A percentile compares a stretch with the other conserved stretches of the same genome.
Evolutionary conservation across 345 rosid genomes (phyloP).

Genomic region (Raphanus sativus): DNA sequence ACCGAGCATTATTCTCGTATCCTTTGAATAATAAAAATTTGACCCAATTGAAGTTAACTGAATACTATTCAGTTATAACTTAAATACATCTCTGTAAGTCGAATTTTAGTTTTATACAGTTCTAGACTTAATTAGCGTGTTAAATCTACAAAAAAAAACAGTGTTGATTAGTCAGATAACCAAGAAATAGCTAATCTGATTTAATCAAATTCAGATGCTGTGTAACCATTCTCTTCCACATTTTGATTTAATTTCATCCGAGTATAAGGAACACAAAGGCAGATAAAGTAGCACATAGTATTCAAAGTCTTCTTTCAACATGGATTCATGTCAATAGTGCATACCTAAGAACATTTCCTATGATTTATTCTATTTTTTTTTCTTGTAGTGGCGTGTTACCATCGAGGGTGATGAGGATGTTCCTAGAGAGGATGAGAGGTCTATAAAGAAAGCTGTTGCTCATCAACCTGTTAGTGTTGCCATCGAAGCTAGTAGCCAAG

Average conservation of each 20-base stretch:
- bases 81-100: not conserved
- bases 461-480: constrained; percentile 63
- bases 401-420: constrained; percentile 72
- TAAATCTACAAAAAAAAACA: not conserved
- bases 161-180: not conserved
- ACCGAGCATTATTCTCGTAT: not conserved
- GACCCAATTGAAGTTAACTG: not conserved
- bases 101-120: not conserved
- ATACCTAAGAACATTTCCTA: too few relatives aligned
- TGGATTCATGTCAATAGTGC: too few relatives aligned
- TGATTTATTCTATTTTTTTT: not conserved
- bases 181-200: not conserved
- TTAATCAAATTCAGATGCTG: not conserved
- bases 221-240: too few relatives aligned
- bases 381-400: constrained; percentile 21
- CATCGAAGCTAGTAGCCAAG: constrained; percentile 38
- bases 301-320: too few relatives aligned
- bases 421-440: constrained; percentile 58
- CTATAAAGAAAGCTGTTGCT: constrained; percentile 67
- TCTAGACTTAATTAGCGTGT: not conserved
- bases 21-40: constrained; percentile 10
- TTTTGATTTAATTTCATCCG: too few relatives aligned
- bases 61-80: not conserved
- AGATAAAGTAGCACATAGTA: too few relatives aligned
- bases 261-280: too few relatives aligned